These are phyloP conservation scores for Diaporthe velutina DNA, from an alignment of 2,329 filamentous ascomycete species.

Conservation along the genomic window DNA sequence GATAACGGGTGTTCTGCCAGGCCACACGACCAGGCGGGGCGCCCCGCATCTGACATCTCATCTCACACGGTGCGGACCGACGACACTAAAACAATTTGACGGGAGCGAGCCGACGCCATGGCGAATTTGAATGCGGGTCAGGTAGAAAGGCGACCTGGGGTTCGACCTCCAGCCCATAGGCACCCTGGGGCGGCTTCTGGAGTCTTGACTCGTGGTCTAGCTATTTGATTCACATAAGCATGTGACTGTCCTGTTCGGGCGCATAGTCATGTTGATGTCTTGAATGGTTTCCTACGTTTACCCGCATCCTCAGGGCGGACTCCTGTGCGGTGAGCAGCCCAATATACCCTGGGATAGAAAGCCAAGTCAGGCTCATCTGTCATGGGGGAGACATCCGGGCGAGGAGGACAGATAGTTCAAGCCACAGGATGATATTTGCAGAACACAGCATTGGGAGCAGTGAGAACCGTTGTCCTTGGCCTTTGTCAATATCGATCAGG, in stretches of 20 bases:
- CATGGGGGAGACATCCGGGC: too few species aligned
- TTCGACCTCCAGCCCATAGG: not conserved
- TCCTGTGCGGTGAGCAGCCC: too few species aligned
- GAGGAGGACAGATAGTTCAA: not conserved
- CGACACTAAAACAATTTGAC: not conserved
- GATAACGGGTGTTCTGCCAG: not conserved
- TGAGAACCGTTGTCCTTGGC: not conserved
- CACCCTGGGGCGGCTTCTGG: not conserved
- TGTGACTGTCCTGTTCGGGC: not conserved
- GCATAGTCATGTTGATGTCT: not conserved
- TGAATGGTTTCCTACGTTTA: too few species aligned
- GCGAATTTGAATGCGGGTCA: not conserved
- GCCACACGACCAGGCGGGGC: not conserved
- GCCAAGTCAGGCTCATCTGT: too few species aligned
- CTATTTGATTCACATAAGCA: not conserved
- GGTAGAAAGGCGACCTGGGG: not conserved
- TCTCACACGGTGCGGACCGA: constrained; percentile 1
- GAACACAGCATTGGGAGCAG: not conserved
- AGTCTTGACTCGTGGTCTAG: not conserved
- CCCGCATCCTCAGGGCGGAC: too few species aligned
- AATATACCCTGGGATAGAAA: too few species aligned
- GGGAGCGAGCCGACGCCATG: not conserved
- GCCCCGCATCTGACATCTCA: constrained; percentile 21
- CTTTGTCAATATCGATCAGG: not conserved
- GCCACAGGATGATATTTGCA: not conserved